These are phyloP conservation scores for Hypoxylon sp. DNA, from an alignment of 2,329 filamentous ascomycete species.

Conservation along the genomic window DNA sequence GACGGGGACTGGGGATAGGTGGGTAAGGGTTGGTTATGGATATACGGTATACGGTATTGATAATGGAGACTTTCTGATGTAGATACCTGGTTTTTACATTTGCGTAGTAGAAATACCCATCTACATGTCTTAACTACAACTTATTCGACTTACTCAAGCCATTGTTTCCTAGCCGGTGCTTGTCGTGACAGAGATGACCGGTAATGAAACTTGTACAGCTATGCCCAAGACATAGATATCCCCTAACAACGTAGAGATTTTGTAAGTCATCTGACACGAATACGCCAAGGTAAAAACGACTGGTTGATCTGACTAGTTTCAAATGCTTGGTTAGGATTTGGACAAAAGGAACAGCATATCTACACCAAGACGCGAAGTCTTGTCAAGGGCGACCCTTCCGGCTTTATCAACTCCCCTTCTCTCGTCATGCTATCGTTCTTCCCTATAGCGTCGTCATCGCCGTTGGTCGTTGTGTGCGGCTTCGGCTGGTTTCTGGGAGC, in stretches of 20 bases:
- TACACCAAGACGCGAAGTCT: not conserved
- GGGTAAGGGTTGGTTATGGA: not conserved
- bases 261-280: not conserved
- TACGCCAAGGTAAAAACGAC: not conserved
- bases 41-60: not conserved
- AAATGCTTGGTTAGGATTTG: constrained; percentile 7
- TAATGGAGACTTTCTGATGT: not conserved
- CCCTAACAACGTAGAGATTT: not conserved
- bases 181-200: too few relatives aligned
- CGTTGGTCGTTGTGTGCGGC: not conserved
- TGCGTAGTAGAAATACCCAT: not conserved
- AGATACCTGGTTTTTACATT: not conserved
- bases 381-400: constrained; percentile 10
- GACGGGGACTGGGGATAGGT: not conserved
- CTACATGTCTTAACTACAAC: not conserved
- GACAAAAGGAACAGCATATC: constrained; percentile 30
- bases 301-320: not conserved
- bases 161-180: too few relatives aligned
- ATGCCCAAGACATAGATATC: not conserved
- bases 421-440: not conserved
- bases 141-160: not conserved
- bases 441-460: not conserved
- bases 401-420: constrained; percentile 4
- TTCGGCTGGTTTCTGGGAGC: constrained; percentile 6
- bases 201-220: too few relatives aligned